Evolutionary conservation across 805 yeast genomes (phyloP), one percentile per base, ranked within the genome.

Genomic region (Yamadazyma endophytica): DNA sequence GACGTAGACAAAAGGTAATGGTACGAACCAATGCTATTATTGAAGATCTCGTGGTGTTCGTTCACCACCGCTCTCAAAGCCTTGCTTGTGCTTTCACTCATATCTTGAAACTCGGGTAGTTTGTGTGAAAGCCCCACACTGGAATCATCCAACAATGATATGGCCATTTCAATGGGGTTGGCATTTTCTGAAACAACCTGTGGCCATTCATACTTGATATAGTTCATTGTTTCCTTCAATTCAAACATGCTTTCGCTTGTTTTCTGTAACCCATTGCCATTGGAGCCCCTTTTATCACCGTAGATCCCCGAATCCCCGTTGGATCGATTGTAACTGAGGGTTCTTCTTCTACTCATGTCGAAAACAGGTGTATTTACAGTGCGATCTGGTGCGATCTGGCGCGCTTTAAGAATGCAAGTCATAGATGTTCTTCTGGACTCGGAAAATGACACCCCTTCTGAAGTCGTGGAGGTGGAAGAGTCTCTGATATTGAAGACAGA

Each of bases 81-180:
- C 12, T 51, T 51, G 11, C 79, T 73, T 9, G 89, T 71, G 32
- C 73, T 63, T 15, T 63, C 61, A 39, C 80, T 76, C 26, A 87
- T 56, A 28, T 71, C 70, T 25, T 69, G 63, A 44, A 90, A 90
- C 39, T 85, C 88, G 2, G 68, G 68, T 36, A 69, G 68, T 37
- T 80, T 75, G 46, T 79, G 81, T 1, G 95, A 95, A 46, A 85
- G 60, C 0, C 97, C 97, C n/a, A 88, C 92, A 1, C 95, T 83
- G 2, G 95, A 78, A 46, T 79, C 81, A 55, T 90, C 97, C 47
- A 88, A 63, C 35, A 92, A 64, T 1, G 89, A 78, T 23, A 90
- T 64, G 0, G 96, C 96, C 31, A 81, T 64, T 45, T 87, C 96
- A 27, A 92, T 68, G 1, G 96, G 95, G 50, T 87, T 88, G 33